These are phyloP conservation scores for Evansstolkia leycettana DNA, from an alignment of 495 filamentous ascomycete species.

Conservation along the genomic window DNA sequence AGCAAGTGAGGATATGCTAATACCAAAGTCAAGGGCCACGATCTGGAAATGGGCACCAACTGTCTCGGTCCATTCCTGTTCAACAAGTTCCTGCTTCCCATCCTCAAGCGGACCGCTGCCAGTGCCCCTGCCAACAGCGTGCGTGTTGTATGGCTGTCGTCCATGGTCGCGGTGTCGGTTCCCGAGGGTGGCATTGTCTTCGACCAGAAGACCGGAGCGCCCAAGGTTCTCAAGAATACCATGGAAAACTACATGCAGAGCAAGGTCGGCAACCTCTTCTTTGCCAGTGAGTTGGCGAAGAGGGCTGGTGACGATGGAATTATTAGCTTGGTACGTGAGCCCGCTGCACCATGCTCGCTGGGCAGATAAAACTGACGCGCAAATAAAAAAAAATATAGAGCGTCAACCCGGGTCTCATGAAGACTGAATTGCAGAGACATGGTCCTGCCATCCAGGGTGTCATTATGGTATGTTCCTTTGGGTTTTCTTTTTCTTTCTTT, in stretches of 20 bases:
- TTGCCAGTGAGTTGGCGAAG: conserved; percentile 22
- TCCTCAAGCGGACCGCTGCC: conserved; percentile 24
- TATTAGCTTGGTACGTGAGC: not conserved
- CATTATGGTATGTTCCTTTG: conserved; percentile 8
- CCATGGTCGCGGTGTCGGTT: conserved; percentile 8
- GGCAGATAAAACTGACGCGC: no score
- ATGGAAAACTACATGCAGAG: conserved; percentile 19
- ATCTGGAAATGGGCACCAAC: conserved; percentile 36
- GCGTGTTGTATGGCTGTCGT: conserved; percentile 27
- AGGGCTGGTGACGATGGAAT: conserved; percentile 1
- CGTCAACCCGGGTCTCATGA: conserved; percentile 33
- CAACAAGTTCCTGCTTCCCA: conserved; percentile 31
- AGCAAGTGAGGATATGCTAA: not conserved
- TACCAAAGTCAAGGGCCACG: conserved; percentile 23
- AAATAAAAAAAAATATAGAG: no score
- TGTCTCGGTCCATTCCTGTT: conserved; percentile 36
- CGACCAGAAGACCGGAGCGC: not conserved
- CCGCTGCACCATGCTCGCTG: no score
- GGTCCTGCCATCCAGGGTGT: conserved; percentile 5
- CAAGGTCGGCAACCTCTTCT: conserved; percentile 29
- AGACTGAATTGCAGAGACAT: conserved; percentile 30
- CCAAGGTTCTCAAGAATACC: not conserved
- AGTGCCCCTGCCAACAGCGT: conserved; percentile 13
- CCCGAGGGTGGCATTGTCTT: conserved; percentile 3
- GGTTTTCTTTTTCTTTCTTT: conserved; percentile 1